Evolutionary conservation across 2,329 filamentous ascomycete species (phyloP).

Genomic region (Penicillium sp.): DNA sequence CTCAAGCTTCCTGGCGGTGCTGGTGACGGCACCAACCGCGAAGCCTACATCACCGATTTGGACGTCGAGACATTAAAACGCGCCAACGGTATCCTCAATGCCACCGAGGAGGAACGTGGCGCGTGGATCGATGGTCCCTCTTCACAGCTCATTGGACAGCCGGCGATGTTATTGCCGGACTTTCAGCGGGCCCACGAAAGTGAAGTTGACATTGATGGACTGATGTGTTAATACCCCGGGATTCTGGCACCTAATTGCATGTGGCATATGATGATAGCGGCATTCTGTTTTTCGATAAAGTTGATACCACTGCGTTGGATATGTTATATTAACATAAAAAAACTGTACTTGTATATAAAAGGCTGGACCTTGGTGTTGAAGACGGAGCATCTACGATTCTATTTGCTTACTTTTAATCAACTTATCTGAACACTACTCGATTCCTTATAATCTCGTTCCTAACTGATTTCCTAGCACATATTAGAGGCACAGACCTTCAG

Average conservation of each 20-base stretch:
- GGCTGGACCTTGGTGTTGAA: constrained; percentile 16
- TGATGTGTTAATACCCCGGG: constrained; percentile 33
- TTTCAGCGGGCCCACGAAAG: constrained; percentile 34
- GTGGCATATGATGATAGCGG: constrained; percentile 25
- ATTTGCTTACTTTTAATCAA: constrained; percentile 1
- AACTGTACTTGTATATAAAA: constrained; percentile 18
- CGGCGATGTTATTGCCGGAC: constrained; percentile 38
- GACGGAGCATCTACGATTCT: background rate
- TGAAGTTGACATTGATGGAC: constrained; percentile 42
- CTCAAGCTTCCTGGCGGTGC: constrained; percentile 76
- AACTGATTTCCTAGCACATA: background rate
- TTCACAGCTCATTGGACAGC: constrained; percentile 40
- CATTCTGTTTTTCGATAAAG: constrained; percentile 21
- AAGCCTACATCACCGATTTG: constrained; percentile 87
- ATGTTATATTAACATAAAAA: constrained; percentile 16
- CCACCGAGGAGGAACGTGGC: constrained; percentile 86
- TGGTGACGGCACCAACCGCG: constrained; percentile 80
- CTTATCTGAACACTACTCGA: background rate
- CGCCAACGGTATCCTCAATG: constrained; percentile 79
- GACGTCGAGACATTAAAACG: constrained; percentile 88
- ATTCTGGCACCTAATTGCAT: constrained; percentile 33
- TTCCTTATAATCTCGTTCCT: background rate
- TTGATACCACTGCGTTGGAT: constrained; percentile 28
- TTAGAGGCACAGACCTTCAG: background rate
- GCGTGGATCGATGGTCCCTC: constrained; percentile 64